Evolutionary conservation across 139 green algal species (phyloP).

Genomic region (Volvox africanus): DNA sequence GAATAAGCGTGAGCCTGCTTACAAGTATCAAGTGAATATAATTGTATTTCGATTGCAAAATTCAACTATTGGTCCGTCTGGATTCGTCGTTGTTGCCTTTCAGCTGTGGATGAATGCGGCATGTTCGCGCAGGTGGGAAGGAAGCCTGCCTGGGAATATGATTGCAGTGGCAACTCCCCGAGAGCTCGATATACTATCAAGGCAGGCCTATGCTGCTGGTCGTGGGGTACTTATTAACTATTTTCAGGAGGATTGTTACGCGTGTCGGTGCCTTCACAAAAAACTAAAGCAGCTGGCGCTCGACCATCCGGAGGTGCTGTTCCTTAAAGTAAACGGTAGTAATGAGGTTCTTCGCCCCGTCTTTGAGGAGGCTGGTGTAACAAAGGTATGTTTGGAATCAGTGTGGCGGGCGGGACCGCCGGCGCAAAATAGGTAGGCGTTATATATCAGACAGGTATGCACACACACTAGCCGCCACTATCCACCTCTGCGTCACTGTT

Average conservation of each 20-base stretch:
- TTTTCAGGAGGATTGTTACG: constrained; percentile 66
- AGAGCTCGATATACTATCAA: neutral
- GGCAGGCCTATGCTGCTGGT: neutral
- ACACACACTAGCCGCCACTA: no score
- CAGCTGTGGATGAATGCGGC: no score
- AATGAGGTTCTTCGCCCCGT: constrained; percentile 55
- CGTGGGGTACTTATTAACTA: constrained; percentile 70
- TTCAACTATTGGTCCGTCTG: no score
- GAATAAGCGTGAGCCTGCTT: no score
- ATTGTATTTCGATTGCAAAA: no score
- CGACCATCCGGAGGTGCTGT: constrained; percentile 67
- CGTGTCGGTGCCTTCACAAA: constrained; percentile 63
- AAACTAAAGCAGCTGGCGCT: constrained; percentile 74
- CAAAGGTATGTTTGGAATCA: constrained; percentile 45
- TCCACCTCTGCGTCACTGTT: no score
- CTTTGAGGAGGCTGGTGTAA: constrained; percentile 62
- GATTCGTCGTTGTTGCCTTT: no score
- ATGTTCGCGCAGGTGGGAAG: constrained; percentile 36
- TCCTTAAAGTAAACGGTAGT: constrained; percentile 73
- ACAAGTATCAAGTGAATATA: no score
- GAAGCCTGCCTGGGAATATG: constrained; percentile 40
- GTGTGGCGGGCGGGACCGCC: no score
- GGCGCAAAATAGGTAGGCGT: no score
- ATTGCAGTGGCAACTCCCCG: neutral
- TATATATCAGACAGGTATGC: no score